Percentiles rank a stretch among this genome's conserved stretches.
Conservation (phyloP, 2,329 filamentous ascomycete species). For the Proliferodiscus dingleyae region DNA sequence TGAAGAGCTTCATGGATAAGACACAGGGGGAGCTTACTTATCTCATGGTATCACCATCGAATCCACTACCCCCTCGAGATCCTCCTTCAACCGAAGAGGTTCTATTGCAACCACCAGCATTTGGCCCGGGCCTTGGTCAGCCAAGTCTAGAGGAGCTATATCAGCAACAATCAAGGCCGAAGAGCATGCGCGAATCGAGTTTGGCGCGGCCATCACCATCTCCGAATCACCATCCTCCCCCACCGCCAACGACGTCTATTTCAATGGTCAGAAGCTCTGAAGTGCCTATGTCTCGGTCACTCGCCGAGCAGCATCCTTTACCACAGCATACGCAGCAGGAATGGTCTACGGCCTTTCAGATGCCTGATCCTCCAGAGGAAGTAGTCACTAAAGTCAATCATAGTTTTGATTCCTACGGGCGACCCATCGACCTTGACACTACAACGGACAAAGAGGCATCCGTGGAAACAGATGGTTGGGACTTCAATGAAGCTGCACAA, state of each 20-base stretch:
- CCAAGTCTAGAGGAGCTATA: slow-evolving; percentile 30
- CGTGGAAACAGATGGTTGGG: slow-evolving; percentile 74
- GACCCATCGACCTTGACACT: slow-evolving; percentile 37
- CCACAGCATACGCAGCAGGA: slow-evolving; percentile 37
- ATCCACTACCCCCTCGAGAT: slow-evolving; percentile 60
- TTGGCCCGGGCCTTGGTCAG: slow-evolving; percentile 40
- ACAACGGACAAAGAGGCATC: slow-evolving; percentile 44
- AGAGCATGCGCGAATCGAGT: slow-evolving; percentile 51
- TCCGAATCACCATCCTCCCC: slow-evolving; percentile 56
- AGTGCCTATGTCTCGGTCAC: slow-evolving; percentile 48
- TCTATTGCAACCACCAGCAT: slow-evolving; percentile 43
- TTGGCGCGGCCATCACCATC: slow-evolving; percentile 46
- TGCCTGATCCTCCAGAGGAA: slow-evolving; percentile 35
- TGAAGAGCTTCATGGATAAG: slow-evolving; percentile 61
- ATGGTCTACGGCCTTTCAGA: slow-evolving; percentile 28
- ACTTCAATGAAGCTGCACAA: slow-evolving; percentile 74
- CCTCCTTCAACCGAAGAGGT: slow-evolving; percentile 56
- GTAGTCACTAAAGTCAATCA: slow-evolving; percentile 53
- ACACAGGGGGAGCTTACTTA: slow-evolving; percentile 62
- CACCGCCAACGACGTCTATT: slow-evolving; percentile 41
- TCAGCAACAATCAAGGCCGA: slow-evolving; percentile 42
- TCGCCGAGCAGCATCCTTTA: slow-evolving; percentile 44
- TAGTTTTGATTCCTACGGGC: slow-evolving; percentile 52
- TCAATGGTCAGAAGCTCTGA: slow-evolving; percentile 34
- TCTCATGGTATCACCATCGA: slow-evolving; percentile 62